phyloP scores from a whole-genome alignment of 306 rosid species.

The Gillenia trifoliata region DNA sequence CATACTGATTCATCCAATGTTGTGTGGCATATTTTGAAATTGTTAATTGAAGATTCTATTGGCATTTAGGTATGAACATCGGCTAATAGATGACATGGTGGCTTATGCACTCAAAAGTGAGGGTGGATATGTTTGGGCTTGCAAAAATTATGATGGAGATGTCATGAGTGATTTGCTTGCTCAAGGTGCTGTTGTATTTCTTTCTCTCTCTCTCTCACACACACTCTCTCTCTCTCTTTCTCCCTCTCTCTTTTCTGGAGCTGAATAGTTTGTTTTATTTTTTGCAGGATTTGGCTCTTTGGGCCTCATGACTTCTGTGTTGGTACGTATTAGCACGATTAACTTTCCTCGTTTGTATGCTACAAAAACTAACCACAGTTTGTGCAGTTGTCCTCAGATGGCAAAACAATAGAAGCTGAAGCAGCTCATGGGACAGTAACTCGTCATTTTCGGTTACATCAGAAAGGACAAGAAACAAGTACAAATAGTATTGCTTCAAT shows the following conservation, averaged over 20 bases:
- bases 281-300: constrained; percentile 89
- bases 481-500: constrained; percentile 98
- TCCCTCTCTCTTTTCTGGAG: constrained; percentile 4
- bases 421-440: constrained; percentile 99
- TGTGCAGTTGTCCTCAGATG: constrained; percentile 88
- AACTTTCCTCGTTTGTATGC: constrained; percentile 1
- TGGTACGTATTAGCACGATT: constrained; percentile 55
- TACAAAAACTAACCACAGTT: constrained; percentile 15
- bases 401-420: constrained; percentile 95
- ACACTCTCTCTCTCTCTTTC: not conserved
- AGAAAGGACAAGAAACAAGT: constrained; percentile 94
- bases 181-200: constrained; percentile 53
- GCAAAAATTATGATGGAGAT: constrained; percentile 98
- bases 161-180: constrained; percentile 98
- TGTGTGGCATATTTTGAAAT: constrained; percentile 11
- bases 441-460: constrained; percentile 84
- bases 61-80: constrained; percentile 86
- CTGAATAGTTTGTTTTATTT: constrained; percentile 21
- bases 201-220: not conserved
- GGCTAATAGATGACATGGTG: constrained; percentile 99
- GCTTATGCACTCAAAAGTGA: constrained; percentile 92
- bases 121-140: constrained; percentile 99
- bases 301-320: constrained; percentile 95
- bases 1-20: constrained; percentile 4
- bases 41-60: constrained; percentile 22